Percentiles rank a stretch among this genome's conserved stretches.
Evolutionary conservation across 805 yeast species (phyloP).

Genomic region (Yarrowia yakushimensis): DNA sequence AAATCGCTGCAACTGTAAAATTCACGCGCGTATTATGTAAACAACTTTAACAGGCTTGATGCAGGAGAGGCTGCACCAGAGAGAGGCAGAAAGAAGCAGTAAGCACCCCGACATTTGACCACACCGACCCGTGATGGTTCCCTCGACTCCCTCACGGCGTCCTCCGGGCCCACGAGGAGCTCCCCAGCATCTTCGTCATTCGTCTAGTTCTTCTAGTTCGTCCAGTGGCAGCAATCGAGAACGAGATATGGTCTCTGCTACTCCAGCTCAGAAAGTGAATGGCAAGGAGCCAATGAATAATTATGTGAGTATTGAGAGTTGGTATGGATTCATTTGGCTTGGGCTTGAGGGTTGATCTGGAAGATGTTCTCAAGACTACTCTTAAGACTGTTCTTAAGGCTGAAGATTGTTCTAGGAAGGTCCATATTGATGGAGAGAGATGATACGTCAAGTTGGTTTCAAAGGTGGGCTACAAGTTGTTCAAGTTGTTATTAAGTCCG

Average conservation of each 20-base stretch:
- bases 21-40: constrained; percentile 15
- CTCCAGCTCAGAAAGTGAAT: background rate
- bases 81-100: no score
- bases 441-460: no score
- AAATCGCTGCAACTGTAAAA: background rate
- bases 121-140: background rate
- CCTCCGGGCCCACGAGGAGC: background rate
- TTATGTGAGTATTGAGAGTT: constrained; percentile 15
- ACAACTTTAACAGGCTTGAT: background rate
- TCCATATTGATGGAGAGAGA: no score
- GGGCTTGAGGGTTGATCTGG: no score
- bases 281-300: constrained; percentile 14
- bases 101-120: no score
- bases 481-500: no score
- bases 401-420: no score
- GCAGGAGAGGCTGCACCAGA: background rate
- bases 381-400: no score
- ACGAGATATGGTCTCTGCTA: background rate
- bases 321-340: no score
- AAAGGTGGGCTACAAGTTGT: no score
- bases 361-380: no score
- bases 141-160: constrained; percentile 17
- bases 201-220: background rate
- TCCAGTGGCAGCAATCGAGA: background rate
- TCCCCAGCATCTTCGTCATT: background rate